Evolutionary conservation across 805 yeast species (phyloP), one percentile per base, ranked within the genome.

Genomic region (Kuraishia hungarica): DNA sequence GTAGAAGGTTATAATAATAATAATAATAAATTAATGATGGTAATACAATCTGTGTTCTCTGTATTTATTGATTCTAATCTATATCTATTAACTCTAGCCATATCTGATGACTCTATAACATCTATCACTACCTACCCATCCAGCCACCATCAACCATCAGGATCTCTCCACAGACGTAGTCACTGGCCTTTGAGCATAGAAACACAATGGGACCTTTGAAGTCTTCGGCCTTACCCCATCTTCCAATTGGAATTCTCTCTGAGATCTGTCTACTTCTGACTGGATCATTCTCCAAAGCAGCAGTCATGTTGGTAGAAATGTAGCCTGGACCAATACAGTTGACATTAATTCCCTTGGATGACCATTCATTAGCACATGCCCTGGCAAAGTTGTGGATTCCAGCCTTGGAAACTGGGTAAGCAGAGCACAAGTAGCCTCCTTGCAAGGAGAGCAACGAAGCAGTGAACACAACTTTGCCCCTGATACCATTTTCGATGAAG

Each of bases 61-160:
- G 29, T 26, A 5, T 26, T 6, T 26, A 26, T 26, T 26, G 29
- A 10, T 26, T 26, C 29, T 26, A 26, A 5, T 26, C 29, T 10
- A 26, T 26, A 5, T 26, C 5, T 26, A 26, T 26, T 26, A 26
- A 26, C 29, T 26, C 10, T 10, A 6, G 10, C 10, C 5, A 26
- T 26, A 10, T 26, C 29, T 26, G 5, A 6, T 26, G 10, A 26
- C 29, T 26, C 29, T 26, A 26, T 6, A 26, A 5, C 29, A 26
- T 6, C 29, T 10, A 6, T 26, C 29, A 13, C 17, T 13, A 35
- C 43, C 43, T 35, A 13, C 43, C 43, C 43, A 35, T 35, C 43
- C 43, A 81, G 43, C 84, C 85, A 55, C 85, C 85, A 60, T 81
- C 85, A 51, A 81, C 83, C 56, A 69, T 65, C 50, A 81, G 59